Percentiles rank a stretch among this genome's conserved stretches.
These are phyloP conservation scores for Emydomyces testavorans DNA, from an alignment of 2,329 filamentous ascomycete genomes.

Conservation along the genomic window DNA sequence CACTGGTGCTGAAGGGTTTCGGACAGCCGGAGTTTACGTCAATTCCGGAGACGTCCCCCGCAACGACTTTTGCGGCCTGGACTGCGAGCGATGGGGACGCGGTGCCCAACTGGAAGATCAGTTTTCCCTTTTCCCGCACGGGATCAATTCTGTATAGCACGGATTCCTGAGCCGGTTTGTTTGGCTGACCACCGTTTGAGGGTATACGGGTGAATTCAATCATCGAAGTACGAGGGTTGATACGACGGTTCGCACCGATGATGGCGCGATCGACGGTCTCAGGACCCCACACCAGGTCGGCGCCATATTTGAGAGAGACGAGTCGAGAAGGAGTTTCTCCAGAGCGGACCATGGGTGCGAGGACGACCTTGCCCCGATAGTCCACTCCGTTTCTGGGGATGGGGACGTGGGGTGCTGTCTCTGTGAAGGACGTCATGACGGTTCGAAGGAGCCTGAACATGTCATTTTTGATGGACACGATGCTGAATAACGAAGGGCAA, in stretches of 20 bases:
- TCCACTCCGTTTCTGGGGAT: slow-evolving; percentile 83
- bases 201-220: slow-evolving; percentile 74
- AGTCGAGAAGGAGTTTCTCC: slow-evolving; percentile 87
- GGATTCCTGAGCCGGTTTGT: slow-evolving; percentile 42
- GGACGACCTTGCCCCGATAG: slow-evolving; percentile 84
- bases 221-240: slow-evolving; percentile 64
- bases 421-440: slow-evolving; percentile 43
- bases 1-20: slow-evolving; percentile 86
- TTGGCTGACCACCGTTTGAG: slow-evolving; percentile 49
- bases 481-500: neutral
- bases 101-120: slow-evolving; percentile 90
- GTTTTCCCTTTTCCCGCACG: slow-evolving; percentile 56
- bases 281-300: slow-evolving; percentile 94
- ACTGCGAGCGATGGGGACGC: slow-evolving; percentile 73
- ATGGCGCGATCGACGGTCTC: slow-evolving; percentile 89
- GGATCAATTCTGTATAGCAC: slow-evolving; percentile 80
- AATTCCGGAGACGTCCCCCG: slow-evolving; percentile 79
- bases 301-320: slow-evolving; percentile 83
- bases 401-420: slow-evolving; percentile 51
- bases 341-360: slow-evolving; percentile 97
- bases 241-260: slow-evolving; percentile 69
- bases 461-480: slow-evolving; percentile 20
- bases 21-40: slow-evolving; percentile 98
- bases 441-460: slow-evolving; percentile 37
- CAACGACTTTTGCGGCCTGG: slow-evolving; percentile 70